Conservation (phyloP, 2,329 filamentous ascomycete species). For the Penicillium sp. region DNA sequence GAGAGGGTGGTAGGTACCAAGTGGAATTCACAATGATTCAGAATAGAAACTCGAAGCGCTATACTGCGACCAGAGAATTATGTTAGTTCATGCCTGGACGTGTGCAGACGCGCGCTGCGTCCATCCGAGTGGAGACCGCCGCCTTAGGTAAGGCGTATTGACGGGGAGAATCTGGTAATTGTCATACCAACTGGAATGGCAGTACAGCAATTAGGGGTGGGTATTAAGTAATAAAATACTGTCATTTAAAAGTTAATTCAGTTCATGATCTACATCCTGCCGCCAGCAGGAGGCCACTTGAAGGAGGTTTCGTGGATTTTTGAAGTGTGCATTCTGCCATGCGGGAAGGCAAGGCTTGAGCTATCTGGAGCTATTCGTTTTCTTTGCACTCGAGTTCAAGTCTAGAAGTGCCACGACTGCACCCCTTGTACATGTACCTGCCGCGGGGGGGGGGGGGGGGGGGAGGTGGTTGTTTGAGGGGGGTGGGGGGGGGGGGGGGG, state of each 20-base stretch:
- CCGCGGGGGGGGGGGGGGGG: too few relatives aligned
- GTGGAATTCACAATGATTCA: neutral
- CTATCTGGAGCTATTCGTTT: too few relatives aligned
- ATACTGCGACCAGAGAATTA: neutral
- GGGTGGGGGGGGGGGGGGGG: too few relatives aligned
- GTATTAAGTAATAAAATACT: neutral
- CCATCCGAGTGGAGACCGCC: conserved; percentile 11
- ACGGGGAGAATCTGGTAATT: neutral
- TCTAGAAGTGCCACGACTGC: too few relatives aligned
- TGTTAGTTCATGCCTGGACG: conserved; percentile 21
- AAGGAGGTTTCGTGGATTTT: too few relatives aligned
- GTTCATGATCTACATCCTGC: too few relatives aligned
- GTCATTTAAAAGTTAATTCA: neutral
- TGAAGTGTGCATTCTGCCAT: too few relatives aligned
- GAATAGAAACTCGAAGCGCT: neutral
- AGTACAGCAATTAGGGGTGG: neutral
- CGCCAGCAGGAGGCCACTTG: too few relatives aligned
- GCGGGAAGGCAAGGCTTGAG: too few relatives aligned
- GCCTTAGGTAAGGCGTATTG: conserved; percentile 19
- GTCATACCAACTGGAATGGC: neutral
- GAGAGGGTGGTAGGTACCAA: neutral
- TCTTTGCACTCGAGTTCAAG: too few relatives aligned
- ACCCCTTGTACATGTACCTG: too few relatives aligned
- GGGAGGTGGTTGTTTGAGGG: too few relatives aligned
- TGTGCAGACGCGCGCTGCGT: conserved; percentile 22